A percentile compares a stretch with the other conserved stretches of the same genome.
phyloP scores from a whole-genome alignment of 257 asterid species.

The Mitragyna speciosa region DNA sequence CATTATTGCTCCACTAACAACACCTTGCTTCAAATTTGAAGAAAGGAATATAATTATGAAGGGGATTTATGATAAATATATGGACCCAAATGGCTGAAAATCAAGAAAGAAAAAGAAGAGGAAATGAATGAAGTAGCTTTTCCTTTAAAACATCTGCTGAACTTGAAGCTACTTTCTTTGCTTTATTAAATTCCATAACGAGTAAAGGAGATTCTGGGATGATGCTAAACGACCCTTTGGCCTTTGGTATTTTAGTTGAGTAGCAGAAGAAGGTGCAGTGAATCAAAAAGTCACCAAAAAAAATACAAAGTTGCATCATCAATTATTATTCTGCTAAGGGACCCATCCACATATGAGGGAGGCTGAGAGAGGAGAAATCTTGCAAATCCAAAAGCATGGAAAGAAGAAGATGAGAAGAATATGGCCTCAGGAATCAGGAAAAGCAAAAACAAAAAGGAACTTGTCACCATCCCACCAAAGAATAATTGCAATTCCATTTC shows the following conservation, averaged over 20 bases:
- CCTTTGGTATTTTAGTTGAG: conserved; percentile 34
- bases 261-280: conserved; percentile 34
- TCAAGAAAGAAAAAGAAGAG: conserved; percentile 22
- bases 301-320: conserved; percentile 43
- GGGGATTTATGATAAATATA: conserved; percentile 26
- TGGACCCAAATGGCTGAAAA: conserved; percentile 65
- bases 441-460: conserved; percentile 52
- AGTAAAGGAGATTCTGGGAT: conserved; percentile 89
- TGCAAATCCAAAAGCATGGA: conserved; percentile 38
- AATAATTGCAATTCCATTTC: conserved; percentile 37
- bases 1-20: conserved; percentile 11
- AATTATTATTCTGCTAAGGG: conserved; percentile 52
- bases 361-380: conserved; percentile 31
- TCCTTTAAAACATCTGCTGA: conserved; percentile 48
- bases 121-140: conserved; percentile 34
- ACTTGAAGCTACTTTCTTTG: conserved; percentile 47
- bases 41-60: conserved; percentile 34
- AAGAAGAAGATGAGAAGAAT: conserved; percentile 40
- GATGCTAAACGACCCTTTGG: conserved; percentile 56
- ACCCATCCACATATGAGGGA: conserved; percentile 17
- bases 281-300: conserved; percentile 46
- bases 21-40: conserved; percentile 22
- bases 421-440: conserved; percentile 63
- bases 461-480: conserved; percentile 56
- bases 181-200: conserved; percentile 67